phyloP scores from a whole-genome alignment of 495 filamentous ascomycete species.

The Cercophora sp. region DNA sequence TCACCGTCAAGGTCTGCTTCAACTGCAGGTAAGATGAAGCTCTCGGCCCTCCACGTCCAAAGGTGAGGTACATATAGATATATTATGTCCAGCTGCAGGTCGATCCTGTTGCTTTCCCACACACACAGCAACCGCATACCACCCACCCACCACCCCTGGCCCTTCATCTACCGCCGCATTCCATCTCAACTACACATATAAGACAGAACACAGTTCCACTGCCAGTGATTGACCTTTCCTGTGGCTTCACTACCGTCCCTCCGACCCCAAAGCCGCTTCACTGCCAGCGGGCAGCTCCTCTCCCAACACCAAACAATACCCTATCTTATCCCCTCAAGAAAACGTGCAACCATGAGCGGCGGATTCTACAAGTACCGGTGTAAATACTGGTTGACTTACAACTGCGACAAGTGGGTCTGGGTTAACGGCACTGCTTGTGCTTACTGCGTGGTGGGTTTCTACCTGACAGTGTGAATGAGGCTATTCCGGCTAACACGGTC shows the following conservation, averaged over 20 bases:
- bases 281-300: constrained; percentile 27
- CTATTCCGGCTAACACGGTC: too few species aligned
- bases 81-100: background rate
- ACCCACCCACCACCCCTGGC: background rate
- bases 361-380: constrained; percentile 60
- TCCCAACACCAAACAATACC: background rate
- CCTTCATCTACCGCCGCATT: background rate
- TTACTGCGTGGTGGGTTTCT: constrained; percentile 50
- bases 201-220: too few species aligned
- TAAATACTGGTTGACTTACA: constrained; percentile 56
- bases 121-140: background rate
- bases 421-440: constrained; percentile 56
- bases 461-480: too few species aligned
- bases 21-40: too few species aligned
- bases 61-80: background rate
- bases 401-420: constrained; percentile 60
- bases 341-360: constrained; percentile 44
- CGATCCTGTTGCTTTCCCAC: background rate
- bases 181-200: background rate
- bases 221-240: too few species aligned
- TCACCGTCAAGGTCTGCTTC: too few species aligned
- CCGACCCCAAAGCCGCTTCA: constrained; percentile 15
- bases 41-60: too few species aligned
- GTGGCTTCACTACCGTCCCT: background rate
- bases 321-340: background rate